These are phyloP conservation scores for Houttuynia cordata DNA, from an alignment of 164 flowering plant genomes.

Conservation along the genomic window DNA sequence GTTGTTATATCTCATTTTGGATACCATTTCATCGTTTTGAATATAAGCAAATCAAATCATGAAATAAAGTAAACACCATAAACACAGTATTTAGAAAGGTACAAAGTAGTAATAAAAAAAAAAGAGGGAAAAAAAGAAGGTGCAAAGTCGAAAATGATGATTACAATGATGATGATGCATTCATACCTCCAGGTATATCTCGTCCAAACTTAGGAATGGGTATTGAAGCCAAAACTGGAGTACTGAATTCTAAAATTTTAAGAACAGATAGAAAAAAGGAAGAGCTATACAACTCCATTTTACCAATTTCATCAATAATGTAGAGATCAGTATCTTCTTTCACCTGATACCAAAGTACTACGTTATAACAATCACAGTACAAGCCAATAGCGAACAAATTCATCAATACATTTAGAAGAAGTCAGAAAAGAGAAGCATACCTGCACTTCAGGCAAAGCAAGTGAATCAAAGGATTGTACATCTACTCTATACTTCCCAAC, in stretches of 20 bases:
- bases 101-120: too few species aligned
- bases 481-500: conserved; percentile 84
- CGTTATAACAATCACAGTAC: neutral
- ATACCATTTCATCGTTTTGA: too few species aligned
- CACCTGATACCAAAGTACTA: conserved; percentile 27
- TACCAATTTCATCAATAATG: conserved; percentile 90
- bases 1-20: too few species aligned
- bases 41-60: too few species aligned
- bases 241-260: conserved; percentile 50
- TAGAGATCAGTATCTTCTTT: conserved; percentile 69
- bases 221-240: conserved; percentile 69
- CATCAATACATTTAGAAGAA: neutral
- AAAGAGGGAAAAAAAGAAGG: too few species aligned
- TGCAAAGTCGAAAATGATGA: too few species aligned
- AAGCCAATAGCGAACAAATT: too few species aligned
- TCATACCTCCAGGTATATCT: conserved; percentile 75
- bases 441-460: conserved; percentile 82
- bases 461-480: conserved; percentile 65
- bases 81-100: too few species aligned
- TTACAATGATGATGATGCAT: too few species aligned
- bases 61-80: too few species aligned
- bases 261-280: conserved; percentile 78
- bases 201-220: conserved; percentile 63
- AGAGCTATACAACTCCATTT: conserved; percentile 81
- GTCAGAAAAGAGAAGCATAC: conserved; percentile 15